These are phyloP conservation scores for Proliferodiscus dingleyae DNA, from an alignment of 2,329 filamentous ascomycete genomes.

Conservation along the genomic window DNA sequence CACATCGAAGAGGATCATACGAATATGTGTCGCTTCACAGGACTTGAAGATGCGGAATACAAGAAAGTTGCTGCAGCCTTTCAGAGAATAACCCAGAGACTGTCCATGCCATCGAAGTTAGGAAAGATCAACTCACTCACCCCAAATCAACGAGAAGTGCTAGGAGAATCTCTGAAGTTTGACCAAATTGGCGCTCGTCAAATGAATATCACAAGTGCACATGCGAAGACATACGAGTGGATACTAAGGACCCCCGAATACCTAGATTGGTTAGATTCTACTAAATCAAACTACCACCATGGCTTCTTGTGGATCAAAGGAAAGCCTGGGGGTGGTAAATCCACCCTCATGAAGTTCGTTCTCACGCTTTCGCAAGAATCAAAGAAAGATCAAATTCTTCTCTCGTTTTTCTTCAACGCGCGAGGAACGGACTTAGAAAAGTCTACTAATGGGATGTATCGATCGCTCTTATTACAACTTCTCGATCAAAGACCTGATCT, in stretches of 20 bases:
- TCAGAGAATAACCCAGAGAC: background rate
- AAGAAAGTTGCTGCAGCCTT: slow-evolving; percentile 13
- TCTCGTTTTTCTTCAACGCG: slow-evolving; percentile 22
- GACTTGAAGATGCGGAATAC: slow-evolving; percentile 10
- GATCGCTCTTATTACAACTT: slow-evolving; percentile 40
- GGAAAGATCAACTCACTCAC: too few relatives aligned
- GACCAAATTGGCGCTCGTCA: slow-evolving; percentile 35
- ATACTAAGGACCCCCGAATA: slow-evolving; percentile 32
- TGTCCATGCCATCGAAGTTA: too few relatives aligned
- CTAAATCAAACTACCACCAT: slow-evolving; percentile 27
- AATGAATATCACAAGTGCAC: slow-evolving; percentile 32
- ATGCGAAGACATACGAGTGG: slow-evolving; percentile 38
- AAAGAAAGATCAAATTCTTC: background rate
- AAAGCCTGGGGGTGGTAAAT: slow-evolving; percentile 43
- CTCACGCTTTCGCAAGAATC: too few relatives aligned
- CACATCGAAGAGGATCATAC: slow-evolving; percentile 10
- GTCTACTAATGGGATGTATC: slow-evolving; percentile 41
- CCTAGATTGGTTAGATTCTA: slow-evolving; percentile 34
- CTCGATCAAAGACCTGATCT: slow-evolving; percentile 33
- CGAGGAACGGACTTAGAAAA: slow-evolving; percentile 31
- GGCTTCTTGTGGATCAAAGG: slow-evolving; percentile 46
- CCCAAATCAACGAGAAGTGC: slow-evolving; percentile 2
- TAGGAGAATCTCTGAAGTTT: slow-evolving; percentile 28
- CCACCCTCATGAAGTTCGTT: slow-evolving; percentile 35
- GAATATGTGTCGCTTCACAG: slow-evolving; percentile 14